phyloP scores from a whole-genome alignment of 176 grass and related monocot species.

The Triticum timopheevii region DNA sequence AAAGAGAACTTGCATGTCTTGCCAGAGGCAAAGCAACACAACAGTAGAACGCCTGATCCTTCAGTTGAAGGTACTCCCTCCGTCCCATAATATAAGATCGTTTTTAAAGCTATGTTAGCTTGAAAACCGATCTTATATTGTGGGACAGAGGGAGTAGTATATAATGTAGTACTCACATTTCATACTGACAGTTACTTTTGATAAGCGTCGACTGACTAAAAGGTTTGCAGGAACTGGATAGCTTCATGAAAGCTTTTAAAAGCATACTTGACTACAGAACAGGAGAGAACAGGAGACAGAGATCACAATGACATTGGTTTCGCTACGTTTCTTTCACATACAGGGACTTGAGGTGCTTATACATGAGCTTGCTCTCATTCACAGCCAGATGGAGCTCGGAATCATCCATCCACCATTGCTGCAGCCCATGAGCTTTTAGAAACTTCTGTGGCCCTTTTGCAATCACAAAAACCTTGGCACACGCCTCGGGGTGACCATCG shows the following conservation, averaged over 20 bases:
- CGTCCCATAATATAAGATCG: too few relatives aligned
- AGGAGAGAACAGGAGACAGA: neutral
- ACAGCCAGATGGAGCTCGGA: conserved; percentile 66
- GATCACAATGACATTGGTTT: neutral
- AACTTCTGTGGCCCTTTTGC: conserved; percentile 64
- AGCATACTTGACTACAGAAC: neutral
- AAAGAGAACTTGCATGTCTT: too few relatives aligned
- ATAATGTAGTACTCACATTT: neutral
- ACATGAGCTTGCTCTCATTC: conserved; percentile 71
- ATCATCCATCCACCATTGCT: conserved; percentile 88
- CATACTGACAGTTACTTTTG: neutral
- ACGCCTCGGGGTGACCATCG: neutral
- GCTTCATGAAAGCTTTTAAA: neutral
- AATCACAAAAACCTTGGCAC: conserved; percentile 58
- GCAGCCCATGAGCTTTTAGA: conserved; percentile 83
- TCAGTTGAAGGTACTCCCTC: neutral
- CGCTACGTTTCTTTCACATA: conserved; percentile 48
- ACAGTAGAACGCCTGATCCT: neutral
- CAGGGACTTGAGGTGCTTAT: conserved; percentile 71
- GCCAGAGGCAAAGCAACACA: too few relatives aligned
- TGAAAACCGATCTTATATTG: too few relatives aligned
- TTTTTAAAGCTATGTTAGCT: too few relatives aligned
- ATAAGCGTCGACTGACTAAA: neutral
- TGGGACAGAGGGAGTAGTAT: too few relatives aligned
- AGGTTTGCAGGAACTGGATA: neutral